These are phyloP conservation scores for Candida xyloterini DNA, from an alignment of 805 yeast species.

Conservation along the genomic window DNA sequence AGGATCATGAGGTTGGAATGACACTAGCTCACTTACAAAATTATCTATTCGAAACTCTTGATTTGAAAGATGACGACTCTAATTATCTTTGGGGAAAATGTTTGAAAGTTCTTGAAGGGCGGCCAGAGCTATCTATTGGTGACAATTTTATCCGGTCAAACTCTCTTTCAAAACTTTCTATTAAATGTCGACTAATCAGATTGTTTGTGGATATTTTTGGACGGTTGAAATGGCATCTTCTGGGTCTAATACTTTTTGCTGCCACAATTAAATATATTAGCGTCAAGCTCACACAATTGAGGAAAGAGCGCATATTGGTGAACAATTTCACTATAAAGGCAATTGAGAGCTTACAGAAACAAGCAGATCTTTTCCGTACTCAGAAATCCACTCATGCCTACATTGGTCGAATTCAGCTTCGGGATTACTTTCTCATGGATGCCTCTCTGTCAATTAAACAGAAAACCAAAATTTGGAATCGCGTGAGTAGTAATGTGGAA, in stretches of 20 bases:
- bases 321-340: conserved; percentile 48
- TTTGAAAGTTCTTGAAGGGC: conserved; percentile 10
- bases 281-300: conserved; percentile 14
- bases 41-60: conserved; percentile 50
- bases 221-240: conserved; percentile 24
- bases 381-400: conserved; percentile 40
- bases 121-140: conserved; percentile 21
- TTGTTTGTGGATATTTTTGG: conserved; percentile 22
- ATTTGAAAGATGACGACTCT: conserved; percentile 21
- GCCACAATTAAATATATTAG: conserved; percentile 7
- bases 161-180: conserved; percentile 28
- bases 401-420: conserved; percentile 67
- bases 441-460: conserved; percentile 32
- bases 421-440: conserved; percentile 58
- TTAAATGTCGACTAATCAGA: conserved; percentile 28
- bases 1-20: conserved; percentile 33
- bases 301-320: conserved; percentile 39
- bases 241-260: conserved; percentile 6
- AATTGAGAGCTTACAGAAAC: conserved; percentile 47
- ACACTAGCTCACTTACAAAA: conserved; percentile 65
- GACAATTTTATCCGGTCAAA: conserved; percentile 24
- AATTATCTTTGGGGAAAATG: conserved; percentile 29
- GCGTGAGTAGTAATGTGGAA: conserved; percentile 55
- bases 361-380: conserved; percentile 36
- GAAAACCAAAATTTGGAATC: conserved; percentile 56